Evolutionary conservation across 441 rosid genomes (phyloP).

Genomic region (Jatropha podagrica): DNA sequence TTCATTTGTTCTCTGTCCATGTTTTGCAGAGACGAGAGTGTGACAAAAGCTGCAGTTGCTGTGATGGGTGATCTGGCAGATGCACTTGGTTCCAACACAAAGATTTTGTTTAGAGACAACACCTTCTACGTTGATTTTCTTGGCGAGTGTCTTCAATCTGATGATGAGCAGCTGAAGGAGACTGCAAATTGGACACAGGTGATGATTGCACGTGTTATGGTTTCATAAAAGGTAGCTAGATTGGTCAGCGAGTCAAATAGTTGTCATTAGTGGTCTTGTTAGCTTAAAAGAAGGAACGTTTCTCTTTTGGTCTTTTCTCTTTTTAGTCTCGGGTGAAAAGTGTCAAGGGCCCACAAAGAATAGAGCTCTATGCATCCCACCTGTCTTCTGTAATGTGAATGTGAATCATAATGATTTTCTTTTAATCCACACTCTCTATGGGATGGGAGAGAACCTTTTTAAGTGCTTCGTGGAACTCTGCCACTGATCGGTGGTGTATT

Average conservation of each 20-base stretch:
- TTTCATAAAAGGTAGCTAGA: constrained; percentile 34
- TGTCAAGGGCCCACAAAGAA: constrained; percentile 6
- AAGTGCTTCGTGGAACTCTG: constrained; percentile 19
- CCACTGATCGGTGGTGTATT: constrained; percentile 45
- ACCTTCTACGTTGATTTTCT: constrained; percentile 62
- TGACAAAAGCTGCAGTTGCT: constrained; percentile 88
- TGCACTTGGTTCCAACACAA: constrained; percentile 72
- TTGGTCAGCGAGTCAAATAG: constrained; percentile 20
- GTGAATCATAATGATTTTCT: constrained; percentile 15
- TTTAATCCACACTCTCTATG: constrained; percentile 17
- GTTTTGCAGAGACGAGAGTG: constrained; percentile 69
- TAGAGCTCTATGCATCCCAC: background rate
- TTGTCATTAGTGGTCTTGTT: background rate
- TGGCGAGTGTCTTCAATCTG: constrained; percentile 72
- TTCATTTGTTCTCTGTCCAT: constrained; percentile 5
- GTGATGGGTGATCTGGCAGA: constrained; percentile 97
- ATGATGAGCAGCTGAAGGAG: constrained; percentile 81
- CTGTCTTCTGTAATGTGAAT: constrained; percentile 10
- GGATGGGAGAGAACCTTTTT: constrained; percentile 10
- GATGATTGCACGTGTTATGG: constrained; percentile 79
- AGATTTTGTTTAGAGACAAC: constrained; percentile 60
- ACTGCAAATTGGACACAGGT: constrained; percentile 88
- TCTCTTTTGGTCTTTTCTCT: constrained; percentile 11
- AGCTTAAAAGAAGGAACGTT: constrained; percentile 1
- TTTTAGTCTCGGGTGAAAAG: constrained; percentile 22